Evolutionary conservation across 2,329 filamentous ascomycete genomes (phyloP), one percentile per base, ranked within the genome.

Genomic region (Exophiala viscosa): DNA sequence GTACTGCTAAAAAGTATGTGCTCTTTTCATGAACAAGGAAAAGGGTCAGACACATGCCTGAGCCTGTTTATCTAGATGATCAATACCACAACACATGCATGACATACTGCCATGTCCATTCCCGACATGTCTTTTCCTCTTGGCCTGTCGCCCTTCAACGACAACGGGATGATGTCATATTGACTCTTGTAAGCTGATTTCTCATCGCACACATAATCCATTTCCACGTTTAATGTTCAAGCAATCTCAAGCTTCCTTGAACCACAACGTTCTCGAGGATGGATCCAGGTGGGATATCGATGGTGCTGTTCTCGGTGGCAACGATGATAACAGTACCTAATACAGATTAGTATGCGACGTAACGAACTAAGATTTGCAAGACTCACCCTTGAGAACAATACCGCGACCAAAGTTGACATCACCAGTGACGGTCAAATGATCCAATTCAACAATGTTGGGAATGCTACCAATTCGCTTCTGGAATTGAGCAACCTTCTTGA

Each of bases 251-350:
- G 74, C 90, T 96, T 68, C 93, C 93, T 81, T 99, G 93, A 52
- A 99, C 93, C 46, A 99, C 93, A 11, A 97, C 93, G 76, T 99
- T 99, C 82, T 99, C 93, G 54, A 99, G 82, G 66, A 99, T 89
- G 15, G 91, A 96, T 70, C 93, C 93, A 15, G 93, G 92, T 48
- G 93, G 93, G 65, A 99, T 87, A 70, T 99, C 93, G 66, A 99
- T 99, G 60, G 93, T 99, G 79, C 88, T 91, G 64, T 92, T 92
- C 76, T 99, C 93, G 42, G 90, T 96, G 23, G 93, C 93, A 48
- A 99, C 93, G 64, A 99, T 99, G 70, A 99, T 99, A 72, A 99
- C 93, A 28, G 93, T 99, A 58, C 76, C 66, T 68, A 40, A 11
- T 41, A 52, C 10, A 14, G 33, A 54, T 43, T 50, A 42, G 36